Evolutionary conservation across 768 basidiomycete species (phyloP).

Genomic region (Mycena polygramma): DNA sequence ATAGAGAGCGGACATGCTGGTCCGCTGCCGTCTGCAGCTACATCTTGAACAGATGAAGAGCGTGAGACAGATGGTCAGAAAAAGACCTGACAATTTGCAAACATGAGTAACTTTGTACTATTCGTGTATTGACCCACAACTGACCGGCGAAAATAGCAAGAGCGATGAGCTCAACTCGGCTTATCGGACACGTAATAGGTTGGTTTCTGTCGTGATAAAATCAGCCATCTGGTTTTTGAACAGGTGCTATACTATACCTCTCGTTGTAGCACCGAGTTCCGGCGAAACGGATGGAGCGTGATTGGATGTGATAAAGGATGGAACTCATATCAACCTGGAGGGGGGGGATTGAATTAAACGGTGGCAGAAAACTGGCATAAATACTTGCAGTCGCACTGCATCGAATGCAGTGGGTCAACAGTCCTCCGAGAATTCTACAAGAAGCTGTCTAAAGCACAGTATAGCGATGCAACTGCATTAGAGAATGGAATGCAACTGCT

Average conservation of each 20-base stretch:
- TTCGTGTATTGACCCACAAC: neutral
- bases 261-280: slow-evolving; percentile 32
- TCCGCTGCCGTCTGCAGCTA: slow-evolving; percentile 21
- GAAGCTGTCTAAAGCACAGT: neutral
- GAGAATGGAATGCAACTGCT: neutral
- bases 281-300: slow-evolving; percentile 18
- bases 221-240: neutral
- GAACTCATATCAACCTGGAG: neutral
- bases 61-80: neutral
- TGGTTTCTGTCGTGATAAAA: slow-evolving; percentile 6
- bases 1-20: neutral
- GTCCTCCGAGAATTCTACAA: neutral
- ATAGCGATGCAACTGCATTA: slow-evolving; percentile 4
- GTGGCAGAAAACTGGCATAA: neutral
- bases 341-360: neutral
- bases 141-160: slow-evolving; percentile 15
- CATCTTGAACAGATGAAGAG: slow-evolving; percentile 2
- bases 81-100: slow-evolving; percentile 17
- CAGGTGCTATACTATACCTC: neutral
- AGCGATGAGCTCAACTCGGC: slow-evolving; percentile 14
- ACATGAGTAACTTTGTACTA: too few species aligned
- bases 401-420: too few species aligned
- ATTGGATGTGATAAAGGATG: slow-evolving; percentile 1
- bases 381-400: slow-evolving; percentile 10
- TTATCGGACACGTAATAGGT: slow-evolving; percentile 27